These are phyloP conservation scores for Dictyostelium intermedium DNA, from an alignment of 78 protist species.

Conservation along the genomic window DNA sequence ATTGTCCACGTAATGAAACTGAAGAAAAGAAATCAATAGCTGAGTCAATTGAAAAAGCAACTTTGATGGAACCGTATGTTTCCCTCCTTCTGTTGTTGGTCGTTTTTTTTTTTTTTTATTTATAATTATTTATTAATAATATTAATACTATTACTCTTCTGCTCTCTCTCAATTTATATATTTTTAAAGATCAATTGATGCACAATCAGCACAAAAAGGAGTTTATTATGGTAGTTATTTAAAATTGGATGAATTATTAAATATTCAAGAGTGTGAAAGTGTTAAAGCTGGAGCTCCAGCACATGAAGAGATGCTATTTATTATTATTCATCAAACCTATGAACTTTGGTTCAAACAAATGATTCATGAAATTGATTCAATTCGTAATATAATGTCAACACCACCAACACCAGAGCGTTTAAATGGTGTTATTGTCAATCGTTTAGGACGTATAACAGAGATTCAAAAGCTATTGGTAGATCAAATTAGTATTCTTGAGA, in stretches of 20 bases:
- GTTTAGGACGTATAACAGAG: conserved; percentile 69
- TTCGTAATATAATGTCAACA: conserved; percentile 45
- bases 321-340: conserved; percentile 88
- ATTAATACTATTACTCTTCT: too few species aligned
- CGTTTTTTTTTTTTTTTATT: not conserved
- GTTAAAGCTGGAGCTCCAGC: conserved; percentile 68
- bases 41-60: conserved; percentile 27
- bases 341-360: conserved; percentile 92
- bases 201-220: conserved; percentile 36
- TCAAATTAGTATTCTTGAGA: conserved; percentile 85
- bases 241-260: conserved; percentile 52
- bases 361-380: conserved; percentile 83
- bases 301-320: conserved; percentile 89
- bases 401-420: conserved; percentile 69
- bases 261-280: conserved; percentile 51
- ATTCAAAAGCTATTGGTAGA: conserved; percentile 76
- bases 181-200: conserved; percentile 62
- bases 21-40: conserved; percentile 11
- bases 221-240: conserved; percentile 84
- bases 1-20: not conserved
- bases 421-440: conserved; percentile 60
- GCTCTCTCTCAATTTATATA: too few species aligned
- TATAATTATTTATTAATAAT: too few species aligned
- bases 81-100: too few species aligned
- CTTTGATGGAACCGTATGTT: conserved; percentile 32